Evolutionary conservation across 345 rosid genomes (phyloP), one percentile per base, ranked within the genome.

Genomic region (Eucalyptus rudis): DNA sequence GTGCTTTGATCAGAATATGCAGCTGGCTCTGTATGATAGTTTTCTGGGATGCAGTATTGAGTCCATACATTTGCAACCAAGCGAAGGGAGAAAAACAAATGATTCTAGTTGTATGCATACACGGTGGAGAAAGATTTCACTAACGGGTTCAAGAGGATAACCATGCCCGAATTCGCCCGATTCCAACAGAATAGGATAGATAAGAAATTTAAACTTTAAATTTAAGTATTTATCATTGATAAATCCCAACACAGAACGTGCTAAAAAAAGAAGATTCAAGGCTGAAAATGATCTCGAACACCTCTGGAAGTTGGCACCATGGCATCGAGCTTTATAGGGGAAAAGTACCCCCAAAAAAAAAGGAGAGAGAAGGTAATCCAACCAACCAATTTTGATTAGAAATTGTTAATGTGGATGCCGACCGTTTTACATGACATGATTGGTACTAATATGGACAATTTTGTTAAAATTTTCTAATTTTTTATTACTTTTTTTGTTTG

Each of bases 381-480:
- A 24, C 6, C 13, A 0, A 56, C 29, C 6, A 24, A 56, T 9
- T 56, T 22, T 56, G 29, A 4, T 3, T 0, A 1, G 0, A 56
- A 56, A 56, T 24, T 6, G 1, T 24, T 56, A 0, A 56, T 0
- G 29, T 0, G 20, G 27, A 56, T 24, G 11, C 3, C 1, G 3
- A 3, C 13, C 1, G 2, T 24, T 0, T 22, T 56, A 56, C 1
- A 24, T 56, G 29, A 2, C 0, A 52, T 52, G 0, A 1, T 52
- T 52, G 10, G 25, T 52, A 2, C 5, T 52, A 0, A 20, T 52
- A 1, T 52, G 1, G 2, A 52, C 1, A 20, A 19, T 52, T 52
- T 52, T 52, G 0, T 52, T 52, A 56, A 24, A 1, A 24, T 56
- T 56, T 24, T 56, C 6, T 52, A 2, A 52, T 4, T 56, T 56